Evolutionary conservation across 306 rosid genomes (phyloP), one percentile per base, ranked within the genome.

Genomic region (Lagenaria siceraria): DNA sequence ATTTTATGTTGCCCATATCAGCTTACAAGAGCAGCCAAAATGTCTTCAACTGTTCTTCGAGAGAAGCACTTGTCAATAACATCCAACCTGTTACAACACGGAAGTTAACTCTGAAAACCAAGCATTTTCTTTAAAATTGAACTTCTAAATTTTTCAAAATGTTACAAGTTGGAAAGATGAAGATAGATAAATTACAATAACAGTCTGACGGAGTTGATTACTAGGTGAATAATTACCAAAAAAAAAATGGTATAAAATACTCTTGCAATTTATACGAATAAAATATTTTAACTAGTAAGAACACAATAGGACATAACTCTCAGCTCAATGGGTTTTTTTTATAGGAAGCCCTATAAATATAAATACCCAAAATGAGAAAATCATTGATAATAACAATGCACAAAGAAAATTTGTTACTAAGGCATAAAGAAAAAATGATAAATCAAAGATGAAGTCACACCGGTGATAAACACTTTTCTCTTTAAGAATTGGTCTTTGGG

Each of bases 51-150:
- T 48, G 93, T 82, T 87, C 82, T 89, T 82, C 74, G 77, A 56
- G 97, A 92, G 90, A 95, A 95, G 85, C 96, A 90, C 84, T 84
- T 87, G 63, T 95, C 88, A 83, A 95, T 95, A 60, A 87, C 78
- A 72, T 82, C 82, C 87, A 89, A 83, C 89, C 98, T 90, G 93
- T 79, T 15, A 29, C 69, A 81, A 77, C 46, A 36, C 25, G 12
- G 73, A 63, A 68, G 35, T 42, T 75, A 13, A 75, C 21, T 21
- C 17, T 17, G 42, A 42, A 51, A 60, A 54, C 54, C 31, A 78
- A 54, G 8, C 21, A 12, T 21, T 76, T 27, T 4, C 42, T 35
- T 1, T 48, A 31, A 1, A n/a, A 74, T 55, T 55, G 49, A 71
- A 71, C 76, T 36, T 74, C 63, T 17, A 74, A 73, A 73, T 40